phyloP scores from a whole-genome alignment of 2,329 filamentous ascomycete species.

The Clonostachys byssicola region DNA sequence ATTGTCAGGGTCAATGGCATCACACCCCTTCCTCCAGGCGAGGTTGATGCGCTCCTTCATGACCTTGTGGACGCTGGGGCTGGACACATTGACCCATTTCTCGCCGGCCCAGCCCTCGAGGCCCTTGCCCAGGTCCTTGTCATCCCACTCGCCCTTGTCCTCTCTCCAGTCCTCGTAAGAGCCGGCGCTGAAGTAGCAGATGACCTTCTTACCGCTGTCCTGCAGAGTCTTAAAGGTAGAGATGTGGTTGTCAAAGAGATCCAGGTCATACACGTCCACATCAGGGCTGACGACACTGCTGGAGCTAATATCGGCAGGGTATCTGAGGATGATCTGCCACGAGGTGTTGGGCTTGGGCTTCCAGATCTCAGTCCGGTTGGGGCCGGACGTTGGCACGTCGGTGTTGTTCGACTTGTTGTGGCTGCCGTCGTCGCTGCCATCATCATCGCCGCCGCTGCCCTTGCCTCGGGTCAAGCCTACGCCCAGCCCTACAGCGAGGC shows the following conservation, averaged over 20 bases:
- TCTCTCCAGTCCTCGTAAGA: slow-evolving; percentile 61
- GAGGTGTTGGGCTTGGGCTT: slow-evolving; percentile 43
- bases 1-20: slow-evolving; percentile 69
- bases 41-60: slow-evolving; percentile 58
- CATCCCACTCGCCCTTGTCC: slow-evolving; percentile 50
- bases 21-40: slow-evolving; percentile 58
- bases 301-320: slow-evolving; percentile 33
- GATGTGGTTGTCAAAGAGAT: slow-evolving; percentile 49
- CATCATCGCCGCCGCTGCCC: slow-evolving; percentile 8
- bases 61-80: slow-evolving; percentile 54
- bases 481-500: slow-evolving; percentile 49
- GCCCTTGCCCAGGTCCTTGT: slow-evolving; percentile 50
- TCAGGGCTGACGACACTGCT: slow-evolving; percentile 33
- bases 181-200: slow-evolving; percentile 74
- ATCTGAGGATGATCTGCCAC: slow-evolving; percentile 59
- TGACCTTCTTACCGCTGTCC: slow-evolving; percentile 54
- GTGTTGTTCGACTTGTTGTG: slow-evolving; percentile 9
- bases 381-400: slow-evolving; percentile 12
- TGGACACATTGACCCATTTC: slow-evolving; percentile 60
- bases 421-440: slow-evolving; percentile 5
- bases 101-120: slow-evolving; percentile 64
- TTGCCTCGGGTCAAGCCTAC: slow-evolving; percentile 41
- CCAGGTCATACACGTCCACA: slow-evolving; percentile 43
- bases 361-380: slow-evolving; percentile 28
- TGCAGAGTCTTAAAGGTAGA: slow-evolving; percentile 48